Evolutionary conservation across 106 monocot genomes (phyloP).

Genomic region (Triglochin maritima): DNA sequence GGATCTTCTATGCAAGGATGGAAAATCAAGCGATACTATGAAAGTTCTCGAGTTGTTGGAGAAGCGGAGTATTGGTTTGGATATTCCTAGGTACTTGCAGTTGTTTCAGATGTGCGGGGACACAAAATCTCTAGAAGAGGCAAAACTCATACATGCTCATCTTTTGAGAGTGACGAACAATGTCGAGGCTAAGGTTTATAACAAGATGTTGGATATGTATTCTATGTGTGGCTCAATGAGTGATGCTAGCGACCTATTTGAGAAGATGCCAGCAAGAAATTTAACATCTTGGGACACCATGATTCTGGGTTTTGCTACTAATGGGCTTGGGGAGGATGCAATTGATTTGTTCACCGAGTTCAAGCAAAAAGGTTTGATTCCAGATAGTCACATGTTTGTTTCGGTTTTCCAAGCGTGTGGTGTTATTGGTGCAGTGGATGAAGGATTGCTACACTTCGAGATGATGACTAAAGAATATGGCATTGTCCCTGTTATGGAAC

Average conservation of each 20-base stretch:
- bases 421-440: slow-evolving; percentile 62
- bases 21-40: slow-evolving; percentile 59
- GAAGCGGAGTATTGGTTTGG: slow-evolving; percentile 27
- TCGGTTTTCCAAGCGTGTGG: slow-evolving; percentile 50
- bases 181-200: slow-evolving; percentile 40
- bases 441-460: slow-evolving; percentile 78
- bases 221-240: slow-evolving; percentile 50
- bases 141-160: slow-evolving; percentile 38
- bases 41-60: slow-evolving; percentile 45
- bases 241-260: slow-evolving; percentile 67
- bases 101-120: slow-evolving; percentile 67
- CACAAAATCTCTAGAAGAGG: slow-evolving; percentile 41
- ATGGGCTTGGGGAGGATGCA: slow-evolving; percentile 68
- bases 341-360: slow-evolving; percentile 58
- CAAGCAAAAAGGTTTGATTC: slow-evolving; percentile 42
- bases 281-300: slow-evolving; percentile 82
- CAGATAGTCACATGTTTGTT: slow-evolving; percentile 48
- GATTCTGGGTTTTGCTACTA: slow-evolving; percentile 50
- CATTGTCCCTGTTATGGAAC: slow-evolving; percentile 49
- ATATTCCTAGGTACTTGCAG: slow-evolving; percentile 34
- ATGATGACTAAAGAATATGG: slow-evolving; percentile 64
- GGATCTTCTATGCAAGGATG: slow-evolving; percentile 44
- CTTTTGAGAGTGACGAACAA: slow-evolving; percentile 14
- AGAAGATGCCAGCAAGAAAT: slow-evolving; percentile 56
- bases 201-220: slow-evolving; percentile 72